Base-by-base conservation (phyloP, 495 filamentous ascomycete species). In the Alectoria sarmentosa region DNA sequence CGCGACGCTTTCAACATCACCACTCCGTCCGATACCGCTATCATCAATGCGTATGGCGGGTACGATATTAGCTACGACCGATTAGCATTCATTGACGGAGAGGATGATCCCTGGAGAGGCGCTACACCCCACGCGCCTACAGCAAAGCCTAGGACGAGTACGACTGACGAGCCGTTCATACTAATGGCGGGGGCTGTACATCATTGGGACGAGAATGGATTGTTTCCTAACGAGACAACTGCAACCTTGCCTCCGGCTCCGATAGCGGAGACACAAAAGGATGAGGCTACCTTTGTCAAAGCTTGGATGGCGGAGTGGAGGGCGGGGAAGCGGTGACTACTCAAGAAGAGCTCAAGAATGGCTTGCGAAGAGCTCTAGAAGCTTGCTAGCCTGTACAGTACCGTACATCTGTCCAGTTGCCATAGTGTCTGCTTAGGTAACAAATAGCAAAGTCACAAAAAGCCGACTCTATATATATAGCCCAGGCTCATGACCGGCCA, bases 181-280 rank as follows among this genome's bases (percentile, higher is more conserved):
- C 69, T 88, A 61, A 86, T 90, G 61, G 73, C 76, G n/a, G 79
- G 77, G 1, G 84, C 76, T 1, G 85, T 88, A 55, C 87, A 90
- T 72, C 85, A 89, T 73, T 89, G 83, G 84, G 87, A 89, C 71
- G 83, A 89, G 79, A 88, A 89, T 70, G 86, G 86, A 13, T 60
- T 88, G 52, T 85, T 85, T 57, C 73, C 76, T 5, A 86, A 87
- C 66, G 77, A 88, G 76, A 84, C 81, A 7, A 78, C 71, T 17
- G 56, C 77, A 5, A 74, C 73, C 2, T 63, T 84, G 58, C 85
- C 86, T 26, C 87, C 87, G 2, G 60, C 64, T 7, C 73, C 79
- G 46, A 78, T 90, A 4, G 72, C 68, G 30, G 76, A 84, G 34
- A 74, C 81, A 30, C 88, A 90, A 72, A 68, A 69, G 62, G 67